A percentile compares a stretch with the other conserved stretches of the same genome.
phyloP scores from a whole-genome alignment of 768 basidiomycete species.

The Tremella fuciformis region DNA sequence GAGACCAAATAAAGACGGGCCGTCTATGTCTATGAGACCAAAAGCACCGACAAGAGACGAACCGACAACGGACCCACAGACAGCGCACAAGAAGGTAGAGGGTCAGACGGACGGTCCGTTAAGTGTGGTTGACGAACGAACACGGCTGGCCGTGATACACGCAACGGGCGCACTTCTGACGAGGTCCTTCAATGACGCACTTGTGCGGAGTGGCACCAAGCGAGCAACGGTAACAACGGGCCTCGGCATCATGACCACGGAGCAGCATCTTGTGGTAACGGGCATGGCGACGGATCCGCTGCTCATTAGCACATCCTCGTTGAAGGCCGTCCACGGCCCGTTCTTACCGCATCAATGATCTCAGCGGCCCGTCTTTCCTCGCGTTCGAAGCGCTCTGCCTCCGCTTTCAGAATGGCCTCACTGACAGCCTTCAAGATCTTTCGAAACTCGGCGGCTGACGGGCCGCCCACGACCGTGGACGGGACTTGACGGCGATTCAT shows the following conservation, averaged over 20 bases:
- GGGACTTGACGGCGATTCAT: too few relatives aligned
- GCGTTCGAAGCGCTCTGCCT: neutral
- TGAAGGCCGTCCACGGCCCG: neutral
- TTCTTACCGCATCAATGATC: neutral
- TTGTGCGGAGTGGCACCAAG: neutral
- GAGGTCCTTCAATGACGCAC: neutral
- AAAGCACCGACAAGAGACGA: too few relatives aligned
- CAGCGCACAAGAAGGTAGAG: too few relatives aligned
- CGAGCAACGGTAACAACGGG: neutral
- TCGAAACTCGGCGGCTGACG: neutral
- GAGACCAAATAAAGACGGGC: too few relatives aligned
- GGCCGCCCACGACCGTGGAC: too few relatives aligned
- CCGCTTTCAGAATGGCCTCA: neutral
- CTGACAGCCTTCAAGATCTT: neutral
- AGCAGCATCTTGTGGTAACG: neutral
- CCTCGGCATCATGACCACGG: neutral
- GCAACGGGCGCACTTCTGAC: slow-evolving; percentile 1
- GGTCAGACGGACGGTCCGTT: too few relatives aligned
- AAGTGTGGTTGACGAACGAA: too few relatives aligned
- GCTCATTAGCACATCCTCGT: neutral
- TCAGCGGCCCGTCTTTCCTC: neutral
- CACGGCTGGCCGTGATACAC: slow-evolving; percentile 7
- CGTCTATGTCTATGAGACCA: too few relatives aligned
- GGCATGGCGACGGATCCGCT: neutral
- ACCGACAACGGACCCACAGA: too few relatives aligned